Evolutionary conservation across 805 yeast genomes (phyloP).

Genomic region (Monosporozyma aerobia): DNA sequence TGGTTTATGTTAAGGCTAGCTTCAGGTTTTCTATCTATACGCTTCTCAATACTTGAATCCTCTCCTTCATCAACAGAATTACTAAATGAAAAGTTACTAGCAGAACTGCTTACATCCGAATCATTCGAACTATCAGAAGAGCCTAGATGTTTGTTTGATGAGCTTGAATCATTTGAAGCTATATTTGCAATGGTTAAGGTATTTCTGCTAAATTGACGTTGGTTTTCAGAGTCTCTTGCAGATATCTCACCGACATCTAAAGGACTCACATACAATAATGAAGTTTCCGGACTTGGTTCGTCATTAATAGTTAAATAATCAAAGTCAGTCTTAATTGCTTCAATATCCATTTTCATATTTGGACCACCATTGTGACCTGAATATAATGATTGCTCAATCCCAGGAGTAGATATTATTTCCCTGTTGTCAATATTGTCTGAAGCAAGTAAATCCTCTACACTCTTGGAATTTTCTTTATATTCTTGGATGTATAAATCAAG

Average conservation of each 20-base stretch:
- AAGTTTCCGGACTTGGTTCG: background rate
- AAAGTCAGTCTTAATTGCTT: background rate
- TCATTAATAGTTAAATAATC: background rate
- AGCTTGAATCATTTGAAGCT: background rate
- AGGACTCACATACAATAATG: constrained; percentile 2
- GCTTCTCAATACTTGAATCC: background rate
- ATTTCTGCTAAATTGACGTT: background rate
- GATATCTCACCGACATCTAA: background rate
- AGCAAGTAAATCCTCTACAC: background rate
- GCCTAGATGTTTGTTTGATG: background rate
- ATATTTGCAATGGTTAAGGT: background rate
- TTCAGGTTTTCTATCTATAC: background rate
- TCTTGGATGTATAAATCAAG: constrained; percentile 21
- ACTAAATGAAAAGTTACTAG: constrained; percentile 4
- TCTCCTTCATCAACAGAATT: background rate
- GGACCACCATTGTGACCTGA: background rate
- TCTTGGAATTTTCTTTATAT: constrained; percentile 7
- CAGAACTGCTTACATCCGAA: background rate
- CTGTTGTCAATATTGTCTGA: background rate
- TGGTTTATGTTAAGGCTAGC: background rate
- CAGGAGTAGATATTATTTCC: background rate
- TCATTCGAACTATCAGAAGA: background rate
- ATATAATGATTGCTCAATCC: background rate
- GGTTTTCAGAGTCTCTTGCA: too few species aligned
- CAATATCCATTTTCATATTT: background rate